Percentiles rank a stretch among this genome's conserved stretches.
phyloP scores from a whole-genome alignment of 805 yeast genomes.

The Wickerhamomyces queroliae region DNA sequence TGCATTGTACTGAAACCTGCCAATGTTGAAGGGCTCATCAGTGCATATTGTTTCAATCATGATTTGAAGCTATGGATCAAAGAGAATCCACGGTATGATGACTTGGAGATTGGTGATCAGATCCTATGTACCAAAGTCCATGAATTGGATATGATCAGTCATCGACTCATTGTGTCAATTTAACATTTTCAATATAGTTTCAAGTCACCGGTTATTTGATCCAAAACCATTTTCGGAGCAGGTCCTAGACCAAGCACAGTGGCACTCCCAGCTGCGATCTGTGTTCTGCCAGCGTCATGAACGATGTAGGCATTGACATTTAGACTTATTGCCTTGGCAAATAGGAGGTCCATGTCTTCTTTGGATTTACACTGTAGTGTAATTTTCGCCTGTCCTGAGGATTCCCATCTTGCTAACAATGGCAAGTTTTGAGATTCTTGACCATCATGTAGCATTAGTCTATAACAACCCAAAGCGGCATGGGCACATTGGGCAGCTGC shows the following conservation, averaged over 20 bases:
- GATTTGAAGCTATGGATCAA: slow-evolving; percentile 38
- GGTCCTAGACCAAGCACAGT: slow-evolving; percentile 98
- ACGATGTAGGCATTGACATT: slow-evolving; percentile 78
- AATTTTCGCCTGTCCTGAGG: slow-evolving; percentile 89
- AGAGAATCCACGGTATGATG: slow-evolving; percentile 6
- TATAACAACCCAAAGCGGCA: slow-evolving; percentile 91
- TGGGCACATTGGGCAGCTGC: slow-evolving; percentile 97
- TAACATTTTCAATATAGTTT: slow-evolving; percentile 50
- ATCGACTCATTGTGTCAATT: not conserved
- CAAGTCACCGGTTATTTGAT: slow-evolving; percentile 74
- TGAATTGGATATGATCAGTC: slow-evolving; percentile 27
- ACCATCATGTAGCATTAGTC: slow-evolving; percentile 49
- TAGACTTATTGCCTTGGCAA: slow-evolving; percentile 73
- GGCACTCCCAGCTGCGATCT: slow-evolving; percentile 92
- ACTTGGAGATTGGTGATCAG: slow-evolving; percentile 36
- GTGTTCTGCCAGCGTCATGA: slow-evolving; percentile 97
- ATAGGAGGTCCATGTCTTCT: slow-evolving; percentile 68
- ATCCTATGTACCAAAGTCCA: slow-evolving; percentile 39
- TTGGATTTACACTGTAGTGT: slow-evolving; percentile 68
- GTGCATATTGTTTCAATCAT: slow-evolving; percentile 44
- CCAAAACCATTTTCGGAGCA: slow-evolving; percentile 78
- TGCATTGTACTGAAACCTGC: slow-evolving; percentile 38
- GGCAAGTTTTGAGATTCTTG: slow-evolving; percentile 53
- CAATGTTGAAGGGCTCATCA: slow-evolving; percentile 24
- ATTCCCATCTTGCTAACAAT: slow-evolving; percentile 70